These are phyloP conservation scores for Tieghemostelium lacteum DNA, from an alignment of 78 protist species.

Conservation along the genomic window DNA sequence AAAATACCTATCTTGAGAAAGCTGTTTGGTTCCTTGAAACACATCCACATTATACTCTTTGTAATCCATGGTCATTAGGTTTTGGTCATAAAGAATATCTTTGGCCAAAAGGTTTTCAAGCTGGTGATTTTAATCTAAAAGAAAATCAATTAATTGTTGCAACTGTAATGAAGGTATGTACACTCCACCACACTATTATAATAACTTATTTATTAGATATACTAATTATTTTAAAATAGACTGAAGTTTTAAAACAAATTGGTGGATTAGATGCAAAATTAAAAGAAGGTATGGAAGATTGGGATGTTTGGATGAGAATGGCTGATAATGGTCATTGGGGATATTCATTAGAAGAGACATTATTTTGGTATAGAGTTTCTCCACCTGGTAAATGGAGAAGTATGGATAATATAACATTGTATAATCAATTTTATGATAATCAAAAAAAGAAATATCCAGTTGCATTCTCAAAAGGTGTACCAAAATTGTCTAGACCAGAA, in stretches of 20 bases:
- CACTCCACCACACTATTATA: no score
- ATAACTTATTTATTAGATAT: not conserved
- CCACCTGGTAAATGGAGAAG: slow-evolving; percentile 76
- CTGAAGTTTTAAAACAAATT: slow-evolving; percentile 40
- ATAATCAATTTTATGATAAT: slow-evolving; percentile 18
- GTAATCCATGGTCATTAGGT: slow-evolving; percentile 58
- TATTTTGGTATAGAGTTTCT: slow-evolving; percentile 62
- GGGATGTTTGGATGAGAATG: slow-evolving; percentile 74
- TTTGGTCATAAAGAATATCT: slow-evolving; percentile 49
- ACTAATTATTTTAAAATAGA: slow-evolving; percentile 3
- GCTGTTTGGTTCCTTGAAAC: slow-evolving; percentile 76
- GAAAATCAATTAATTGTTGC: slow-evolving; percentile 66
- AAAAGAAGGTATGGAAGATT: slow-evolving; percentile 66
- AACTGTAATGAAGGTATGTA: slow-evolving; percentile 54
- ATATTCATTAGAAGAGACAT: slow-evolving; percentile 41
- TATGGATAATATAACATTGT: slow-evolving; percentile 36
- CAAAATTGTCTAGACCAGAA: slow-evolving; percentile 20
- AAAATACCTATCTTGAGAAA: slow-evolving; percentile 57
- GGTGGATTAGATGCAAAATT: slow-evolving; percentile 57
- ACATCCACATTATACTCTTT: slow-evolving; percentile 26
- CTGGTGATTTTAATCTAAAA: slow-evolving; percentile 63
- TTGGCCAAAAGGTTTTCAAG: slow-evolving; percentile 63
- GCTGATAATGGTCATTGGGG: slow-evolving; percentile 80
- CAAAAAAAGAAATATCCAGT: slow-evolving; percentile 30
- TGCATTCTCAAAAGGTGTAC: slow-evolving; percentile 59